Percentiles rank a stretch among this genome's conserved stretches.
These are phyloP conservation scores for Pythium aphanidermatum DNA, from an alignment of 352 stramenopile genomes.

Conservation along the genomic window DNA sequence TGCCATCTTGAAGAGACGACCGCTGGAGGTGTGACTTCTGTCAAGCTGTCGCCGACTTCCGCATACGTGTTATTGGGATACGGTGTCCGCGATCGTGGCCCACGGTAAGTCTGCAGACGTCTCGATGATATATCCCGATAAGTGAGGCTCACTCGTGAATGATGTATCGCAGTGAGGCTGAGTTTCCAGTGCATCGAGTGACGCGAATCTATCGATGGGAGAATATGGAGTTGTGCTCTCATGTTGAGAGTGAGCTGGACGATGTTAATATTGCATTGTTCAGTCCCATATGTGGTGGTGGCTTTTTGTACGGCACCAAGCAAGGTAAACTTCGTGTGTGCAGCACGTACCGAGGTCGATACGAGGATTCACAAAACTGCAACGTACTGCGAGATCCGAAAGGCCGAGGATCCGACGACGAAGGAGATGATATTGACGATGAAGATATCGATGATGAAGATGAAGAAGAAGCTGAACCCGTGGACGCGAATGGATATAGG, in stretches of 20 bases:
- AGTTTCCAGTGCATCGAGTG: constrained; percentile 81
- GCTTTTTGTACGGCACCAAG: constrained; percentile 98
- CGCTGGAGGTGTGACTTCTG: constrained; percentile 81
- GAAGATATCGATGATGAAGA: constrained; percentile 29
- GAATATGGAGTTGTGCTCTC: constrained; percentile 82
- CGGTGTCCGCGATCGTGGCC: constrained; percentile 76
- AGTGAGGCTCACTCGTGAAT: constrained; percentile 6
- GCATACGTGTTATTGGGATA: constrained; percentile 84
- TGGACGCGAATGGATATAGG: neutral
- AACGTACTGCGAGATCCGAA: constrained; percentile 50
- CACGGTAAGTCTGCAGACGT: constrained; percentile 57
- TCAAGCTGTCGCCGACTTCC: constrained; percentile 86
- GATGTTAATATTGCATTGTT: constrained; percentile 99
- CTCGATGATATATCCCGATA: too few relatives aligned
- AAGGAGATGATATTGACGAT: constrained; percentile 47
- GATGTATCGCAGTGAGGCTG: constrained; percentile 41
- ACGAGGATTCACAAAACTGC: constrained; percentile 73
- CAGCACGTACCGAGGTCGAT: constrained; percentile 66
- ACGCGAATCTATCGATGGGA: constrained; percentile 87
- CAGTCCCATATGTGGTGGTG: constrained; percentile 93
- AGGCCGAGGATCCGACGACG: constrained; percentile 28
- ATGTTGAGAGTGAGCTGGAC: constrained; percentile 88
- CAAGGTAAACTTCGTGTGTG: constrained; percentile 92
- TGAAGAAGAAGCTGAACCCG: too few relatives aligned
- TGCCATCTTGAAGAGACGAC: constrained; percentile 73